Evolutionary conservation across 2,329 filamentous ascomycete genomes (phyloP).

Genomic region (Myriosclerotinia duriaeana): DNA sequence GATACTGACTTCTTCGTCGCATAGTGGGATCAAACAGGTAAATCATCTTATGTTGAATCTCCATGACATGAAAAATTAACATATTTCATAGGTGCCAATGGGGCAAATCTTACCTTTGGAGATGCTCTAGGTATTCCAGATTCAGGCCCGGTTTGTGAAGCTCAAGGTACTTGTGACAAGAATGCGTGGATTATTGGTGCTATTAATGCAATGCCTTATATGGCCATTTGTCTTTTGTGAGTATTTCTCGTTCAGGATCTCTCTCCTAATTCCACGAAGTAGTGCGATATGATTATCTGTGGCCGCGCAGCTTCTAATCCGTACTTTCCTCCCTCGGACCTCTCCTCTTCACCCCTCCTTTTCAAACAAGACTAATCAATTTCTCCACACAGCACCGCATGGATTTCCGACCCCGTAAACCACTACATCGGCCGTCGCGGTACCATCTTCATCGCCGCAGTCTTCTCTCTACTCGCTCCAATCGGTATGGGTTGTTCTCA

Average conservation of each 20-base stretch:
- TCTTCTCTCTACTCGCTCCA: constrained; percentile 61
- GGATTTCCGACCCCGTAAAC: constrained; percentile 64
- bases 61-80: not conserved
- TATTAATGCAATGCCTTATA: constrained; percentile 51
- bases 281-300: not conserved
- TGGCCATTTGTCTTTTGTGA: constrained; percentile 50
- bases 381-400: constrained; percentile 44
- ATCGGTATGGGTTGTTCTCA: constrained; percentile 61
- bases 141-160: constrained; percentile 18
- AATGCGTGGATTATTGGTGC: constrained; percentile 59
- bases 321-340: not conserved
- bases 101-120: constrained; percentile 51
- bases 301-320: not conserved
- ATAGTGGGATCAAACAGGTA: constrained; percentile 27
- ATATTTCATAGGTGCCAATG: constrained; percentile 46
- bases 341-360: not conserved
- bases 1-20: not conserved
- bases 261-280: not conserved
- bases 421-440: constrained; percentile 58
- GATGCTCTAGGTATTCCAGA: constrained; percentile 45
- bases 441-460: constrained; percentile 61
- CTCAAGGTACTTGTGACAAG: constrained; percentile 40
- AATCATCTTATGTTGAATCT: not conserved
- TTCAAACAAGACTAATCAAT: not conserved
- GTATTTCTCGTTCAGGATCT: not conserved